Base-by-base conservation (phyloP, 176 grass and related monocot genomes). In the Microstegium vimineum region DNA sequence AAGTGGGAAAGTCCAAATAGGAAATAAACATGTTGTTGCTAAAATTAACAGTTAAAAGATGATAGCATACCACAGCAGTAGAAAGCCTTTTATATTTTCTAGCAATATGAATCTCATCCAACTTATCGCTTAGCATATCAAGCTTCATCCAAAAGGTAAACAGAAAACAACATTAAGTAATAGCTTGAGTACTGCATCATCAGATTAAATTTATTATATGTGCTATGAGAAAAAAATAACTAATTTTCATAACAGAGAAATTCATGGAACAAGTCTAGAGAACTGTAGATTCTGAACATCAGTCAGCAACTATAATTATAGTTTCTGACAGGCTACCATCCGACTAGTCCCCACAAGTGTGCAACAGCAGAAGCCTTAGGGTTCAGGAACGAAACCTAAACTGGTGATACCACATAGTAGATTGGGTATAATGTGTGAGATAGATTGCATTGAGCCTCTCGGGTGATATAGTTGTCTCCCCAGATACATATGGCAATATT, bases 31-130 rank as follows among this genome's bases (percentile, higher is more conserved):
- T 64, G 70, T 66, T 41, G 40, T 79, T 38, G 65, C 46, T 69
- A 56, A 56, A 81, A 57, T 26, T 69, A 28, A 33, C 25, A 85
- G 73, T 23, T 64, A 80, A 77, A 59, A 35, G 65, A 75, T 82
- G 86, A 73, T 42, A 82, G 66, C 87, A 77, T 98, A 98, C 96
- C 93, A 95, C 70, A 76, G 76, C 71, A 90, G 84, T 12, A 88
- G 86, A 79, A 87, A 95, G 85, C 52, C 82, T 93, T 60, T 84
- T 76, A 78, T 80, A 93, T 61, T 91, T 93, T 87, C 67, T 86
- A 81, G 82, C 68, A 72, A 73, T 71, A 41, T 89, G 87, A 88
- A 89, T 35, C 69, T 93, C 80, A 61, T 66, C 84, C 82, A 98
- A 71, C 80, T 86, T 84, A 84, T 85, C 82, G 36, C 83, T 67